Evolutionary conservation across 345 rosid species (phyloP), one percentile per base, ranked within the genome.

Genomic region (Lagerstroemia speciosa): DNA sequence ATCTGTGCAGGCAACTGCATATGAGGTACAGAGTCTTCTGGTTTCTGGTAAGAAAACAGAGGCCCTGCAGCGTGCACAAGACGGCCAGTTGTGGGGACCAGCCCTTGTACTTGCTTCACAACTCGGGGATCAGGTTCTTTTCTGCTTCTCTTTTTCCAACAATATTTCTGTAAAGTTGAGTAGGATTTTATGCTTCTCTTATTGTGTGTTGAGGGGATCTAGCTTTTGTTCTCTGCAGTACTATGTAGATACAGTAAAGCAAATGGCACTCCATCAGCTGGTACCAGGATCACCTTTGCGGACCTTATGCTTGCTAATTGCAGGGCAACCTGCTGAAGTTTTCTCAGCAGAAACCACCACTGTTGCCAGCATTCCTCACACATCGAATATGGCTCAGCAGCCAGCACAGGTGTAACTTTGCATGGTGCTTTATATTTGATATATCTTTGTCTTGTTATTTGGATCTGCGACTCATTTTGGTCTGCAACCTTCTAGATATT

Each of bases 61-160:
- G 78, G 98, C 98, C 73, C 60, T 95, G 57, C 85, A 82, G 53
- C 78, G 80, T 79, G 98, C 99, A 62, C 96, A 95, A 77, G 96
- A 83, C 75, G 99, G 99, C 68, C 93, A 86, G 80, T 78, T 95
- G 74, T 95, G 99, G 99, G 99, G 99, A 77, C 98, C 92, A 55
- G 98, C 99, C 34, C 93, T 95, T 77, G 88, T 95, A 68, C 90
- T 95, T 62, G 93, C 99, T 1, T 87, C 98, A 37, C 98, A 92
- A 74, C 90, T 95, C 72, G 99, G 98, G 33, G 83, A 95, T 65
- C 97, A 95, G 98, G 99, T 95, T 73, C 71, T 70, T 75, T 72
- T 55, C 75, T 50, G 46, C 73, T 58, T 40, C 53, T 66, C 30
- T 52, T 62, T 45, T 33, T 12, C 17, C 43, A 40, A 15, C 10